phyloP scores from a whole-genome alignment of 345 rosid species.

The Brassica incana region DNA sequence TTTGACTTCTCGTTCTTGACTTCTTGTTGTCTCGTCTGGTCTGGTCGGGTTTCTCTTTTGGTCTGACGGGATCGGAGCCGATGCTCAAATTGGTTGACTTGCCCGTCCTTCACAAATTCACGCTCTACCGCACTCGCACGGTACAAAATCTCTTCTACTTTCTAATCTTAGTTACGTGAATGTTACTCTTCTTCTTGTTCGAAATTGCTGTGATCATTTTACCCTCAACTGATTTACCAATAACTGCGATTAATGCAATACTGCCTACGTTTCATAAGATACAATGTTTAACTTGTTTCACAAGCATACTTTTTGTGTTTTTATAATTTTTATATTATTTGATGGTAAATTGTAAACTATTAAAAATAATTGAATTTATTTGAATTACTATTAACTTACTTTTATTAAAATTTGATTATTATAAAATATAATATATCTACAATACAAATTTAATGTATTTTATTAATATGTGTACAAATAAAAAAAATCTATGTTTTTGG shows the following conservation, averaged over 20 bases:
- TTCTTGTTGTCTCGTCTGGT: neutral
- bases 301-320: no score
- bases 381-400: no score
- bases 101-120: conserved; percentile 69
- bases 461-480: no score
- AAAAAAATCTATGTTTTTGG: no score
- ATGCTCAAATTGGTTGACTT: conserved; percentile 34
- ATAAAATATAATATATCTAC: no score
- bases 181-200: neutral
- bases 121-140: conserved; percentile 78
- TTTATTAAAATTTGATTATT: no score
- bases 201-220: neutral
- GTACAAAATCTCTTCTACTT: conserved; percentile 33
- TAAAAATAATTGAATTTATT: no score
- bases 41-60: conserved; percentile 5
- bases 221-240: neutral
- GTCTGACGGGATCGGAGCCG: conserved; percentile 40
- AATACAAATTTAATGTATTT: no score
- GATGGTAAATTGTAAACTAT: no score
- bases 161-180: neutral
- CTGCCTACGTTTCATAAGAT: no score
- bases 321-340: no score
- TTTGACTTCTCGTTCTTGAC: neutral
- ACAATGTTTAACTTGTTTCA: no score
- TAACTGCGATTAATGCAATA: neutral